Evolutionary conservation across 1,284 basidiomycete genomes (phyloP).

Genomic region (Ceratobasidium sp.): DNA sequence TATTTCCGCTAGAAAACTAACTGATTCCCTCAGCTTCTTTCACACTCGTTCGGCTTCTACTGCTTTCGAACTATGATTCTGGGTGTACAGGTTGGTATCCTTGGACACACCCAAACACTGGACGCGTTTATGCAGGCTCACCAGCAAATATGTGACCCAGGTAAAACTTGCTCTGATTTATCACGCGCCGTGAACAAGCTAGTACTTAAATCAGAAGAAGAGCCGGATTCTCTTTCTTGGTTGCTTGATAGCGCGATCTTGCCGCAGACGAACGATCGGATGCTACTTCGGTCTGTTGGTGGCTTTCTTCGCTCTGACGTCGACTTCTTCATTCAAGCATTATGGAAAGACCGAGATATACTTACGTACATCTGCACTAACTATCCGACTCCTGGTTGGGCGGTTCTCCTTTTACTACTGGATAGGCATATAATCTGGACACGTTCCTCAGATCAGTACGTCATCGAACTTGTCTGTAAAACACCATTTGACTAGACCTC

Average conservation of each 20-base stretch:
- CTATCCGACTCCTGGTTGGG: not conserved
- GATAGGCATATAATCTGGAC: not conserved
- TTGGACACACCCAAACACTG: not conserved
- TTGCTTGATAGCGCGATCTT: not conserved
- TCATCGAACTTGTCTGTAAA: not conserved
- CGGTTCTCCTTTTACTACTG: not conserved
- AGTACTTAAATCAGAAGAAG: not conserved
- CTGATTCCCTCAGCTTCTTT: not conserved
- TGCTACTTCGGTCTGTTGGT: not conserved
- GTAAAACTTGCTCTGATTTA: not conserved
- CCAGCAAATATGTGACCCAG: not conserved
- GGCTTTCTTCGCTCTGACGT: not conserved
- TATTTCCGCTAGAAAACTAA: not conserved
- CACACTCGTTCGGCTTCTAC: conserved; percentile 7
- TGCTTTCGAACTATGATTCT: not conserved
- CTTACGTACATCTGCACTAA: not conserved
- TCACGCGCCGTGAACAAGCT: not conserved
- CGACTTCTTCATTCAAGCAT: not conserved
- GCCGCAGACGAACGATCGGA: not conserved
- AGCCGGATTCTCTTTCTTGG: not conserved
- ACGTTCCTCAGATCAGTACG: not conserved
- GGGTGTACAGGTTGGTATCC: not conserved
- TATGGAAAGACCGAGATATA: not conserved
- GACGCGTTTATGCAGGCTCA: not conserved
- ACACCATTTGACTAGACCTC: not conserved